Conservation (phyloP, 2,329 filamentous ascomycete species). For the Massarina eburnea region DNA sequence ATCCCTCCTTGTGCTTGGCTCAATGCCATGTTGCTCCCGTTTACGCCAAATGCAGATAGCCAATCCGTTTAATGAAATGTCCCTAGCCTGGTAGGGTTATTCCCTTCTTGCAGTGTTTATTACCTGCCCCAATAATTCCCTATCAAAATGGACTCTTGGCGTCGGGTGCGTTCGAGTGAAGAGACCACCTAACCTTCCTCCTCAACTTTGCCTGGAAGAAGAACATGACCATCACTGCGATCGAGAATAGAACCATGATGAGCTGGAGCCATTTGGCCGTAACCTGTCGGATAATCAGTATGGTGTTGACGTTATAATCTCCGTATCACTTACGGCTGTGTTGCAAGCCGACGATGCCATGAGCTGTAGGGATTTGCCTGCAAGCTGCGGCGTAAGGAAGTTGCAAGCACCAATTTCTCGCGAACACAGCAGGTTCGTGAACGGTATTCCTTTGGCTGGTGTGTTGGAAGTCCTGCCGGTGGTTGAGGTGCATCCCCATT, state of each 20-base stretch:
- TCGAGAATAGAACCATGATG: conserved; percentile 19
- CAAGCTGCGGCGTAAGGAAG: conserved; percentile 18
- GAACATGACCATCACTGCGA: conserved; percentile 25
- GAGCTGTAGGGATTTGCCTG: conserved; percentile 7
- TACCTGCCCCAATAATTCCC: neutral
- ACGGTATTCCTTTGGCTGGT: conserved; percentile 19
- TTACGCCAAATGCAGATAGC: neutral
- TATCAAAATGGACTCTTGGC: neutral
- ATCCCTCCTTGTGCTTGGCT: too few relatives aligned
- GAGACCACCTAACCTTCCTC: conserved; percentile 16
- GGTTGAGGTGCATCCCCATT: conserved; percentile 26
- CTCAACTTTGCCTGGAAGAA: conserved; percentile 23
- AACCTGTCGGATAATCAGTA: conserved; percentile 12
- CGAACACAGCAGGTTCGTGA: conserved; percentile 31
- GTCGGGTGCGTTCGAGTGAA: neutral
- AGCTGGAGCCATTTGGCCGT: conserved; percentile 34
- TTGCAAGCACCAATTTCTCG: conserved; percentile 31
- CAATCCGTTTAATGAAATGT: neutral
- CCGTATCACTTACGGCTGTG: conserved; percentile 24
- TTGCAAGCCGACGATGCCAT: conserved; percentile 23
- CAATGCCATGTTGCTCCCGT: too few relatives aligned
- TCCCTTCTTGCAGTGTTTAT: neutral
- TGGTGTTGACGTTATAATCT: neutral
- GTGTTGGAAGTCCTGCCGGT: conserved; percentile 11
- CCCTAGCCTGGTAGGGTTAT: neutral